Evolutionary conservation across 1,284 basidiomycete genomes (phyloP).

Genomic region (Paramarasmius palmivorus): DNA sequence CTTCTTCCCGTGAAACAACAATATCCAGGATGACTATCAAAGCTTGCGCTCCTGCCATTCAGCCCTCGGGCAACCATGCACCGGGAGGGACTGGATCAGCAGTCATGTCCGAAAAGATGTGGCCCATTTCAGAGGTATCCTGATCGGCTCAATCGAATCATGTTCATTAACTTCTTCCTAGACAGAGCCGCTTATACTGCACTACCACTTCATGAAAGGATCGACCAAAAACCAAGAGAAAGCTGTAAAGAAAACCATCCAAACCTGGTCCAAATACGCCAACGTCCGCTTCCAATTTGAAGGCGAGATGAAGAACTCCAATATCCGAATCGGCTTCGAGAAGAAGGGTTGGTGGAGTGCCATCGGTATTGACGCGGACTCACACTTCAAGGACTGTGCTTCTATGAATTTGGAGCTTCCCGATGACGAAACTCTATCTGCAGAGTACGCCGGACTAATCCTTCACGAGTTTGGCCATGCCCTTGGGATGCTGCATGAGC

Average conservation of each 20-base stretch:
- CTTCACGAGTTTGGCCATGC: slow-evolving; percentile 34
- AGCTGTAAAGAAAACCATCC: neutral
- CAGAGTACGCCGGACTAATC: slow-evolving; percentile 20
- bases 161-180: no score
- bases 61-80: no score
- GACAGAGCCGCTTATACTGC: neutral
- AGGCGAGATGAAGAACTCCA: neutral
- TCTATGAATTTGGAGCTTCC: slow-evolving; percentile 28
- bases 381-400: slow-evolving; percentile 2
- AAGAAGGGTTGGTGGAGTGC: slow-evolving; percentile 19
- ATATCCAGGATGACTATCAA: neutral
- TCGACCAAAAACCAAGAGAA: neutral
- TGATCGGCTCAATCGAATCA: no score
- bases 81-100: neutral
- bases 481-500: slow-evolving; percentile 33
- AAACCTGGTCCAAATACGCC: neutral
- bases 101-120: neutral
- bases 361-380: slow-evolving; percentile 16
- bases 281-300: neutral
- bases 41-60: neutral
- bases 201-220: neutral
- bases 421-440: slow-evolving; percentile 6
- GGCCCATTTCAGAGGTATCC: neutral
- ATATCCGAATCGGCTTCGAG: slow-evolving; percentile 11
- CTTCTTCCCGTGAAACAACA: no score